Base-by-base conservation (phyloP, 1,284 basidiomycete genomes). In the Sanghuangporus weigelae region DNA sequence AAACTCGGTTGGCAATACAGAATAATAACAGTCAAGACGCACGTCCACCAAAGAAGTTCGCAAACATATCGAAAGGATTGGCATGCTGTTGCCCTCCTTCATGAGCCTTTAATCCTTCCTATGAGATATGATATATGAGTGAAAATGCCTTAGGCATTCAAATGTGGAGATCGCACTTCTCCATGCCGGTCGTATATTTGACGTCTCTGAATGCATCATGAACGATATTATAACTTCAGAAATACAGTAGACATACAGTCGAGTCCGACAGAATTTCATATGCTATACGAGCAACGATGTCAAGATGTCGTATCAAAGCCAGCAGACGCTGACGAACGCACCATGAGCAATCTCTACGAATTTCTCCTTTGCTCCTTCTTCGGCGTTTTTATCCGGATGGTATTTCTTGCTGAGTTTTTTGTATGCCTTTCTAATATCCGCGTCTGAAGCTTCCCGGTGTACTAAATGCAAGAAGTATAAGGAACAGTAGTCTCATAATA, bases 61-160 rank as follows among this genome's bases (percentile, higher is more conserved):
- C 85, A 76, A 98, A 98, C 70, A 96, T 84, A 72, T 97, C 95
- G 72, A 96, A 93, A n/a, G 94, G 92, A 72, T 96, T 93, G n/a
- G 82, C 79, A 61, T 85, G 77, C 48, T 80, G 81, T 66, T 87
- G 85, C 19, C 89, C 90, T 57, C 86, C 86, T 77, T 93, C 90
- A 67, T 94, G 93, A 46, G 91, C 90, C 74, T 93, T 93, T 63
- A 97, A 75, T 6, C 93, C 95, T 73, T 95, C 93, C 83, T 90
- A 63, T 60, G 56, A 62, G 62, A 56, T 11, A 16, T 55, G 48
- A 63, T 23, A n/a, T 31, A 36, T 62, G 31, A 56, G 60, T n/a
- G 8, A 16, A 46, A n/a, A 7, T 46, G 44, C 7, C 10, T 14
- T 46, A 31, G 44, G 10, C 1, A 46, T 46, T 46, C 44, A 46